These are phyloP conservation scores for Xylaria polymorpha DNA, from an alignment of 2,329 filamentous ascomycete genomes.

Conservation along the genomic window DNA sequence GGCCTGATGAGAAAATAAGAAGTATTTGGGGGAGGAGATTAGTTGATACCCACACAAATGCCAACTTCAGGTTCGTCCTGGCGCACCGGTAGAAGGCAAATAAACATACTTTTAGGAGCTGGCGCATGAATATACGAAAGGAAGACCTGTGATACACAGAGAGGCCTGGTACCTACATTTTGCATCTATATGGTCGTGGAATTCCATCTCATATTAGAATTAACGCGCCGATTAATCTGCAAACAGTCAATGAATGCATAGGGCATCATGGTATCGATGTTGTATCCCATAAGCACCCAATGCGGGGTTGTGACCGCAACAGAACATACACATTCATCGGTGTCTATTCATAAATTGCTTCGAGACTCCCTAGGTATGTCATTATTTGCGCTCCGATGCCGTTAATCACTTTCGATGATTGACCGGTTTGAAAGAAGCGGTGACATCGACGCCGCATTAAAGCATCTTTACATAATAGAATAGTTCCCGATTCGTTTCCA, in stretches of 20 bases:
- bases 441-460: not conserved
- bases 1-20: slow-evolving; percentile 18
- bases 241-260: not conserved
- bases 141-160: not conserved
- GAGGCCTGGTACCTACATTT: slow-evolving; percentile 18
- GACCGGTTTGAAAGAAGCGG: not conserved
- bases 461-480: not conserved
- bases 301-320: not conserved
- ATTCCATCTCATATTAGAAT: slow-evolving; percentile 1
- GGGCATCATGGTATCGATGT: slow-evolving; percentile 8
- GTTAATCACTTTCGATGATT: not conserved
- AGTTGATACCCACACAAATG: slow-evolving; percentile 5
- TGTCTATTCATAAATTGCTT: not conserved
- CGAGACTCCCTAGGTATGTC: too few relatives aligned
- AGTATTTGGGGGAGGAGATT: slow-evolving; percentile 16
- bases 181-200: not conserved
- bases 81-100: slow-evolving; percentile 10
- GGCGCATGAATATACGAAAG: not conserved
- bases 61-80: slow-evolving; percentile 3
- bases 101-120: slow-evolving; percentile 22
- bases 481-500: not conserved
- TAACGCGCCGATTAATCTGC: slow-evolving; percentile 9
- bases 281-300: not conserved
- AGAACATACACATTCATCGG: not conserved
- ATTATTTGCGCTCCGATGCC: not conserved